These are phyloP conservation scores for Beauveria sp. DNA, from an alignment of 2,329 filamentous ascomycete genomes.

Conservation along the genomic window DNA sequence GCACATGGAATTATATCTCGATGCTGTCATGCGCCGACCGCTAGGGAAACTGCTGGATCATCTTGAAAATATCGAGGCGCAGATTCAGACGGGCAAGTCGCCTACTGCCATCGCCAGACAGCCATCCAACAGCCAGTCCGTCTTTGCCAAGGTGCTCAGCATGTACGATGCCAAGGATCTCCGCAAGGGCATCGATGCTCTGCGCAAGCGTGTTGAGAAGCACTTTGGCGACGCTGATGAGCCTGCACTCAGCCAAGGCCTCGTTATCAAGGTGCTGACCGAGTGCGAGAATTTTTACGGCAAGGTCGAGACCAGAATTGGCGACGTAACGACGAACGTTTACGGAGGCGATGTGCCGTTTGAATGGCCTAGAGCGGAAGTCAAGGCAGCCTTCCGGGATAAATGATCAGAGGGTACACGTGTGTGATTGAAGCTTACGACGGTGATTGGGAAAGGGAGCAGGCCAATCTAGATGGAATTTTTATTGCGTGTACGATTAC, in stretches of 20 bases:
- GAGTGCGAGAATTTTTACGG: conserved; percentile 58
- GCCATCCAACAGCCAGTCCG: conserved; percentile 71
- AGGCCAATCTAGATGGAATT: not conserved
- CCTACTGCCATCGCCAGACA: conserved; percentile 63
- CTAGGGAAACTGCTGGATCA: conserved; percentile 88
- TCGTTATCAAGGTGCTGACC: conserved; percentile 50
- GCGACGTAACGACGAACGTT: conserved; percentile 51
- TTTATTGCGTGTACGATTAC: conserved; percentile 10
- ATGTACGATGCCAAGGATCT: conserved; percentile 79
- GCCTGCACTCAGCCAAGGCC: conserved; percentile 50
- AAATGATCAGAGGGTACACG: not conserved
- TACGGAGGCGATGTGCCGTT: conserved; percentile 58
- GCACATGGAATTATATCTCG: conserved; percentile 81
- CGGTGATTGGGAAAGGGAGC: not conserved
- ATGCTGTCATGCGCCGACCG: conserved; percentile 79
- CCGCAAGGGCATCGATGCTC: conserved; percentile 78
- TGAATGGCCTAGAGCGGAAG: conserved; percentile 59
- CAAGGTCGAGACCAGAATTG: conserved; percentile 54
- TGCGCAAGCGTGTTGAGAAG: conserved; percentile 91
- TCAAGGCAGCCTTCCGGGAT: conserved; percentile 48
- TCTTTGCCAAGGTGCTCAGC: conserved; percentile 80
- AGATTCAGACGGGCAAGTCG: conserved; percentile 52
- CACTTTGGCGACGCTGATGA: conserved; percentile 91
- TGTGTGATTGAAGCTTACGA: not conserved
- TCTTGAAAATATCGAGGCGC: conserved; percentile 78